phyloP scores from a whole-genome alignment of 352 stramenopile species.

The Phytophthora sp. region DNA sequence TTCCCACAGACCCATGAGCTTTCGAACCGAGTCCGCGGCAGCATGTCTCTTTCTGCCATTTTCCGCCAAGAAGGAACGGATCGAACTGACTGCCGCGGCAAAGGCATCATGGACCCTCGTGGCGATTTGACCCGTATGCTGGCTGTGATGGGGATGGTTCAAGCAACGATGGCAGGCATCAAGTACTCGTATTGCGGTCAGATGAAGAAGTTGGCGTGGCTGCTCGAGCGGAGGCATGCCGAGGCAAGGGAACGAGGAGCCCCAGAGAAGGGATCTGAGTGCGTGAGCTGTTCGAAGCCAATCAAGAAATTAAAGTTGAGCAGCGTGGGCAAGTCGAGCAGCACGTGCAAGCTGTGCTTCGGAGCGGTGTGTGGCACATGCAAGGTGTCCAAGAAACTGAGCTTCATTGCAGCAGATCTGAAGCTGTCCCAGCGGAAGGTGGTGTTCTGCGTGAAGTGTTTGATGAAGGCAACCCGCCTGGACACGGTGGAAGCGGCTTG shows the following conservation, averaged over 20 bases:
- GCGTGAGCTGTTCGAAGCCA: slow-evolving; percentile 11
- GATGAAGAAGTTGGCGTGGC: slow-evolving; percentile 28
- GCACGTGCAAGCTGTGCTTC: slow-evolving; percentile 17
- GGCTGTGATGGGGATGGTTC: neutral
- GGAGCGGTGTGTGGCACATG: neutral
- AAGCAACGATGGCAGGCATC: slow-evolving; percentile 4
- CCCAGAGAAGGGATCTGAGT: neutral
- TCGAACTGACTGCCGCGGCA: neutral
- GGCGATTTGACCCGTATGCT: slow-evolving; percentile 4
- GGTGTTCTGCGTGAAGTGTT: slow-evolving; percentile 26
- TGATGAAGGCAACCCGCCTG: slow-evolving; percentile 7
- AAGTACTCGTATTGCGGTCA: slow-evolving; percentile 28
- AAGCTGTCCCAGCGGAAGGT: slow-evolving; percentile 13
- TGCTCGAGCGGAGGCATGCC: slow-evolving; percentile 11
- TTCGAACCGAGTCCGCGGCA: slow-evolving; percentile 17
- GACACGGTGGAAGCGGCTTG: neutral
- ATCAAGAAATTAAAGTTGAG: slow-evolving; percentile 2
- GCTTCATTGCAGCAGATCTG: slow-evolving; percentile 9
- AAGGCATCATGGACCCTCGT: neutral
- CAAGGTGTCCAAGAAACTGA: slow-evolving; percentile 6
- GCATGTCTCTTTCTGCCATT: slow-evolving; percentile 2
- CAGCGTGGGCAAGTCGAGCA: neutral
- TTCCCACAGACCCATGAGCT: slow-evolving; percentile 24
- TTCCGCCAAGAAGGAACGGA: slow-evolving; percentile 1
- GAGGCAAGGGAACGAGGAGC: neutral